Evolutionary conservation across 176 grass and related monocot genomes (phyloP), one percentile per base, ranked within the genome.

Genomic region (Lolium rigidum): DNA sequence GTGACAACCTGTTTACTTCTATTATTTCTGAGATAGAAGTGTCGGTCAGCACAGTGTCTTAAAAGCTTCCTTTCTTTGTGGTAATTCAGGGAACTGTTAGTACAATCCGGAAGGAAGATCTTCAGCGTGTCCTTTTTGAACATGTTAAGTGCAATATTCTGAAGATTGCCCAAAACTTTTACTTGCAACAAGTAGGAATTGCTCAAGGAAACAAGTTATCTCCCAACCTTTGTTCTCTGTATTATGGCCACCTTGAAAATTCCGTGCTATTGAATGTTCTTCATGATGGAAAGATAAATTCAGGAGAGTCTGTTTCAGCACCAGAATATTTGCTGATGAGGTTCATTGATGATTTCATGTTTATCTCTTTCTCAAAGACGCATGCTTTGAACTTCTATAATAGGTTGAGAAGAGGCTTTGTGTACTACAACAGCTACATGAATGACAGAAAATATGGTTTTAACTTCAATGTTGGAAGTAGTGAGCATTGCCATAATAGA

Each of bases 301-400:
- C 74, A 76, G 71, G 52, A 79, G 62, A 80, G 11, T 76, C 86
- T 49, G 62, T 60, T 76, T 76, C 58, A 31, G 6, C 46, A 67
- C 74, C 62, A 24, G 80, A 91, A 28, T 78, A 78, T 89, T 88
- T 95, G 55, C 82, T 98, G 88, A 84, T 94, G 82, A 91, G 96
- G 82, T 95, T 89, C 39, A 89, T 88, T 80, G 95, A 98, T 82
- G 95, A 98, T 88, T 92, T 98, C 71, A 25, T 98, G 84, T 98
- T 98, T 61, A 85, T 98, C 76, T 90, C 95, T 84, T 89, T 87
- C 74, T 98, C 93, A 43, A 84, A 90, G 86, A 76, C 94, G 80
- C 88, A 89, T 71, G 93, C 95, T 54, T 52, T 58, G 59, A 80
- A 86, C 63, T 98, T 95, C 76, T 88, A 94, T 21, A 87, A 89